Base-by-base conservation (phyloP, 1,284 basidiomycete genomes). In the Cryptococcus sp. region DNA sequence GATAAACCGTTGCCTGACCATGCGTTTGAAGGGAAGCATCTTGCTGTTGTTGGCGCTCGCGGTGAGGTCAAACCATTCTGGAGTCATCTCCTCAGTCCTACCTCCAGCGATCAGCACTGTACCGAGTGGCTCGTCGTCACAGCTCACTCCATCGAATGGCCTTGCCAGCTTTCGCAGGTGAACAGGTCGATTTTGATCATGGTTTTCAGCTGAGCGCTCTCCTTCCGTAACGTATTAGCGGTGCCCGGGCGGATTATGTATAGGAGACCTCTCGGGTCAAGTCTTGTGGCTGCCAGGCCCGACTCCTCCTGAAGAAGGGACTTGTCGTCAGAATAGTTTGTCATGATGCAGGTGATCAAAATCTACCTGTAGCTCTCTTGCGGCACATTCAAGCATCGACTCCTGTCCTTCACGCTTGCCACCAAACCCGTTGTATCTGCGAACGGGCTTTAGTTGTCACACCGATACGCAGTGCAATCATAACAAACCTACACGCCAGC, bases 341-440 rank as follows among this genome's bases (percentile, higher is more conserved):
- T 19, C 6, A 35, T 13, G 13, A 35, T 35, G 8, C 8, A 10
- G 31, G 31, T 35, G 10, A 13, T 13, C 2, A 13, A 5, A 7
- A 64, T 62, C 15, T 46, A 71, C 73, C 31, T 57, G 16, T 2
- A 89, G 79, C 74, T 90, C 88, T 11, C 88, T 83, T 7, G 75
- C 62, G 1, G 87, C 88, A 13, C 87, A 88, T 64, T 85, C 74
- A 0, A 78, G 58, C n/a, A 84, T 76, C 0, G 83, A 82, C 74
- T 90, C 88, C 2, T 82, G 83, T 0, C 80, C 73, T 60, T 89
- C 87, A 1, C 86, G 83, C 73, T 89, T 90, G 3, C 88, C 88
- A 5, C 88, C 88, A 63, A 88, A 90, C 1, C 87, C 87, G 64
- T 88, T 88, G 64, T 82, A 87, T 61, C 87, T 88, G 62, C 38